Evolutionary conservation across 1,284 basidiomycete species (phyloP), one percentile per base, ranked within the genome.

Genomic region (Puccinia novopanici): DNA sequence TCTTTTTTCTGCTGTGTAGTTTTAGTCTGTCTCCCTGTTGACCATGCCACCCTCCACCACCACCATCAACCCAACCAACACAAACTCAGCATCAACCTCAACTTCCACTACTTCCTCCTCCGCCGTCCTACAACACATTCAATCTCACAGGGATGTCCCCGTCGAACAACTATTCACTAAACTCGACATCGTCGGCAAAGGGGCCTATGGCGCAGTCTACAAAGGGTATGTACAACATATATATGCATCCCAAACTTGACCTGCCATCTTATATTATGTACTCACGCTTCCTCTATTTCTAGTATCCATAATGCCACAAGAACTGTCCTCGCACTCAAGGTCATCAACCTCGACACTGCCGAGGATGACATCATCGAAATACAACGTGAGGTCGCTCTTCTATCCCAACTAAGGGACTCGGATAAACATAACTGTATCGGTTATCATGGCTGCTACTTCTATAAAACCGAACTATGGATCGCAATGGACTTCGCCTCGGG

Each of bases 401-500:
- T 99, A 45, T 92, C 93, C 73, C 93, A 96, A 85, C 89, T 99
- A 57, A 89, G 93, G 57, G 86, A 87, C 59, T 86, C 86, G 3
- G 93, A 94, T 83, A 90, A 90, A 0, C 92, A 92, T 77, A 99
- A 99, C 85, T 91, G 99, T 83, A 97, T 94, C 59, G 91, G 93
- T 83, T 99, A 99, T 87, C 98, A 92, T 87, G 96, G 95, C 30
- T 98, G 95, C 87, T 92, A 93, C 87, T 90, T 98, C 85, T 92
- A 96, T 85, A 95, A 95, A 0, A 92, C 94, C 37, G 92, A 93
- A 73, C 92, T 99, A 6, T 99, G 97, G 95, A 99, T 99, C 83
- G 94, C 93, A 55, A 99, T 99, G 97, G 97, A 99, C 86, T 92
- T 92, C 85, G 97, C 97, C 8, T 91, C 94, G 82, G 97, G 96